These are phyloP conservation scores for Candida bentonensis DNA, from an alignment of 805 yeast genomes.

Conservation along the genomic window DNA sequence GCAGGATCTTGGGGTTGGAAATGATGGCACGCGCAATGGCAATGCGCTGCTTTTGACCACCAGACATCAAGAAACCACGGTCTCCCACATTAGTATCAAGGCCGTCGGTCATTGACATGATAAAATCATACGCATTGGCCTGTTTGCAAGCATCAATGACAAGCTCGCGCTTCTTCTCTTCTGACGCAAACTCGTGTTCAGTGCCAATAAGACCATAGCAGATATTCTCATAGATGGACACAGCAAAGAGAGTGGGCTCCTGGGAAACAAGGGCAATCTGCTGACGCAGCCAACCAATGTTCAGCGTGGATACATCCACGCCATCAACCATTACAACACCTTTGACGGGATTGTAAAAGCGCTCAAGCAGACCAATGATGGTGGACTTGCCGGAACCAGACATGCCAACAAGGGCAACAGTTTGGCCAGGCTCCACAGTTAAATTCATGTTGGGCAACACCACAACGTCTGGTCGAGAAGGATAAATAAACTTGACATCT, in stretches of 20 bases:
- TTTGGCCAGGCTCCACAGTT: constrained; percentile 73
- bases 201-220: constrained; percentile 70
- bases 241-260: constrained; percentile 88
- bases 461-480: constrained; percentile 60
- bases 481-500: constrained; percentile 82
- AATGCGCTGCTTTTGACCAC: constrained; percentile 55
- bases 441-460: constrained; percentile 67
- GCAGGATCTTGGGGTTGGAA: constrained; percentile 39
- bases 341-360: constrained; percentile 68
- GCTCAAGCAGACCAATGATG: constrained; percentile 64
- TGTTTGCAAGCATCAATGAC: constrained; percentile 24
- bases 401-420: constrained; percentile 91
- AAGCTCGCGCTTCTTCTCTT: constrained; percentile 23
- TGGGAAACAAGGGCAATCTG: constrained; percentile 87
- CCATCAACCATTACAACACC: constrained; percentile 79
- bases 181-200: constrained; percentile 39
- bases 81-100: constrained; percentile 50
- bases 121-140: constrained; percentile 27
- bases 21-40: constrained; percentile 54
- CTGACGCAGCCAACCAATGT: constrained; percentile 59
- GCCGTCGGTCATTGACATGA: constrained; percentile 65
- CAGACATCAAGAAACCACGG: constrained; percentile 37
- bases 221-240: constrained; percentile 74
- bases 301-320: constrained; percentile 59
- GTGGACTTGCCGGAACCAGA: constrained; percentile 95